Conservation (phyloP, 129 eudicot species). For the Saussurea involucrata region DNA sequence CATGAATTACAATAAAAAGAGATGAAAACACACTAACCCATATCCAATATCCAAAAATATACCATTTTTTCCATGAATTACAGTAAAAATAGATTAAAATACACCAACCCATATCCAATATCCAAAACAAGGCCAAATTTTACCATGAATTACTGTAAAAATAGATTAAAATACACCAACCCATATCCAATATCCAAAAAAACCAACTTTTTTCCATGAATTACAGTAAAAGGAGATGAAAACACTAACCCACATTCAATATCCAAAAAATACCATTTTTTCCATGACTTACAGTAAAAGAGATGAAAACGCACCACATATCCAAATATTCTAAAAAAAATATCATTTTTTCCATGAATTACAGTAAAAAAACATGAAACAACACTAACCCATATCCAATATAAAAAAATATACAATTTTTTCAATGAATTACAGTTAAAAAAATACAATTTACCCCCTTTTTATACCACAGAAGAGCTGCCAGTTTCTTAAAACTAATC, state of each 20-base stretch:
- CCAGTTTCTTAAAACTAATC: constrained; percentile 22
- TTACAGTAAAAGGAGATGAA: neutral
- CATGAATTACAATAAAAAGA: too few relatives aligned
- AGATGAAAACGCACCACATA: too few relatives aligned
- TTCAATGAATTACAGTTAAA: too few relatives aligned
- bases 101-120: neutral
- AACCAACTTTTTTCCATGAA: neutral
- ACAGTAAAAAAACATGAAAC: constrained; percentile 9
- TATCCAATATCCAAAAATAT: neutral
- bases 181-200: neutral
- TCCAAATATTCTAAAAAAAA: too few relatives aligned
- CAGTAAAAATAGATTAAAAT: neutral
- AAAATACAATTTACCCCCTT: neutral
- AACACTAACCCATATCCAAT: constrained; percentile 6
- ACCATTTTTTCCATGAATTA: neutral
- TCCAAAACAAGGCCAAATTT: neutral
- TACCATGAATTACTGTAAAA: neutral
- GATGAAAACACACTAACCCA: too few relatives aligned
- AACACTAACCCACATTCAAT: neutral
- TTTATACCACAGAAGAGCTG: constrained; percentile 12
- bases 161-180: neutral
- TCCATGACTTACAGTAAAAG: neutral
- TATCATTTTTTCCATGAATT: neutral
- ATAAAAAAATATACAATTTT: neutral
- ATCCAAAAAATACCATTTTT: neutral